Conservation (phyloP, 352 stramenopile genomes). For the Pythium folliculosum region DNA sequence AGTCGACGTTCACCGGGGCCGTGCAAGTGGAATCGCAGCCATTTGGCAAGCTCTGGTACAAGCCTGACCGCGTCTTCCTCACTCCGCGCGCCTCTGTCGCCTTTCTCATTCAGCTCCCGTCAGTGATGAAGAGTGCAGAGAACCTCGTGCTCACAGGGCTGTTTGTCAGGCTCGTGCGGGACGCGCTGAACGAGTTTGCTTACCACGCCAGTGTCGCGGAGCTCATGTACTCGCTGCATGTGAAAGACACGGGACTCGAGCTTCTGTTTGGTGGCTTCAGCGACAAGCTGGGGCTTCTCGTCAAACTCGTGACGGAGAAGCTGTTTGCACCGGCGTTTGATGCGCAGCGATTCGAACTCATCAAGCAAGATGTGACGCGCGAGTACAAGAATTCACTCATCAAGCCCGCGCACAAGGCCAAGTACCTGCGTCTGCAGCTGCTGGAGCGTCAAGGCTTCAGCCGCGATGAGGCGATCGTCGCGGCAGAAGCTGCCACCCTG, state of each 20-base stretch:
- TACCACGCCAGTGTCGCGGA: conserved; percentile 68
- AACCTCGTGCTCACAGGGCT: conserved; percentile 60
- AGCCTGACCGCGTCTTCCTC: conserved; percentile 57
- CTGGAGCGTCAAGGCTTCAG: conserved; percentile 61
- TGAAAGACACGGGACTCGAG: conserved; percentile 70
- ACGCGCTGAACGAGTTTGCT: conserved; percentile 58
- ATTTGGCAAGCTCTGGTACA: conserved; percentile 70
- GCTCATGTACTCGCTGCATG: conserved; percentile 53
- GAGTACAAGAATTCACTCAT: conserved; percentile 71
- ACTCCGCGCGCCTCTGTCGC: conserved; percentile 62
- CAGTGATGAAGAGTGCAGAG: conserved; percentile 34
- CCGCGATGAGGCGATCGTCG: conserved; percentile 47
- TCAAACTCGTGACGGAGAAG: conserved; percentile 45
- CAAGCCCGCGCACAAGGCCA: conserved; percentile 60
- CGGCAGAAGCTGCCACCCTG: conserved; percentile 43
- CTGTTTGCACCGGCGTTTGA: conserved; percentile 37
- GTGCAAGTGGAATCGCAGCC: conserved; percentile 26
- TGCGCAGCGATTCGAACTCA: conserved; percentile 47
- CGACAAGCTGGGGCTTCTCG: conserved; percentile 58
- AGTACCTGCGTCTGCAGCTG: conserved; percentile 69
- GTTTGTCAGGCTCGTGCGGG: conserved; percentile 62
- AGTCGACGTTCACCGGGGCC: conserved; percentile 22
- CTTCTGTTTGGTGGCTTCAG: conserved; percentile 69
- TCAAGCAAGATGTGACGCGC: conserved; percentile 53
- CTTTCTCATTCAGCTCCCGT: conserved; percentile 61